Conservation (phyloP, 1,139 yeast genomes). For the Komagataea norvegica region DNA sequence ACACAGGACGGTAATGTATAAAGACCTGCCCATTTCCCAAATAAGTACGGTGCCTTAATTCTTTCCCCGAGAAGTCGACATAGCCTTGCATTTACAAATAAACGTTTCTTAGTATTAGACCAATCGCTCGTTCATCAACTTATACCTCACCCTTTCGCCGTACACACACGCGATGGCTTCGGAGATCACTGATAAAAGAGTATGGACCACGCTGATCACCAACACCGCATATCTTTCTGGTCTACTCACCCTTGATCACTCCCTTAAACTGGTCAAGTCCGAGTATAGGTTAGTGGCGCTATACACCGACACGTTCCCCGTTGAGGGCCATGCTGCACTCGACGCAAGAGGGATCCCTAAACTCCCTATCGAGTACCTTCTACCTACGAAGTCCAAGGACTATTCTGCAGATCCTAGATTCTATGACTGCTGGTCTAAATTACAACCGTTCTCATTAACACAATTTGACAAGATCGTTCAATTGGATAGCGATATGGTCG, state of each 20-base stretch:
- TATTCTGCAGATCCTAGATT: constrained; percentile 45
- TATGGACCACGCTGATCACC: constrained; percentile 53
- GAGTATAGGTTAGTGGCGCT: constrained; percentile 46
- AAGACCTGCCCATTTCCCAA: no score
- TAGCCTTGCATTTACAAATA: no score
- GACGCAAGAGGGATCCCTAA: constrained; percentile 38
- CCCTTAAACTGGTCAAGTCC: constrained; percentile 37
- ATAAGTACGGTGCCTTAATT: no score
- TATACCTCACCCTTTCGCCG: no score
- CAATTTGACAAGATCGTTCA: constrained; percentile 48
- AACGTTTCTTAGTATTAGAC: no score
- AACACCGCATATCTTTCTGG: constrained; percentile 46
- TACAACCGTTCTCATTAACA: constrained; percentile 45
- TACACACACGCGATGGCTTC: no score
- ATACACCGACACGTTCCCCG: constrained; percentile 42
- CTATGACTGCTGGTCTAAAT: constrained; percentile 54
- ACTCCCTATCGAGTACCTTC: constrained; percentile 35
- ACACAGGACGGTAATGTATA: no score
- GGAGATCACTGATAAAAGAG: constrained; percentile 17
- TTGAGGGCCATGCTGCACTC: constrained; percentile 36
- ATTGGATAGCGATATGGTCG: constrained; percentile 54
- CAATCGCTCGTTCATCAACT: no score
- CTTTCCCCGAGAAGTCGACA: no score
- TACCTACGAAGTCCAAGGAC: constrained; percentile 40
- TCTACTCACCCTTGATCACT: constrained; percentile 42